Evolutionary conservation across 768 basidiomycete species (phyloP), one percentile per base, ranked within the genome.

Genomic region (Pisolithus orientalis): DNA sequence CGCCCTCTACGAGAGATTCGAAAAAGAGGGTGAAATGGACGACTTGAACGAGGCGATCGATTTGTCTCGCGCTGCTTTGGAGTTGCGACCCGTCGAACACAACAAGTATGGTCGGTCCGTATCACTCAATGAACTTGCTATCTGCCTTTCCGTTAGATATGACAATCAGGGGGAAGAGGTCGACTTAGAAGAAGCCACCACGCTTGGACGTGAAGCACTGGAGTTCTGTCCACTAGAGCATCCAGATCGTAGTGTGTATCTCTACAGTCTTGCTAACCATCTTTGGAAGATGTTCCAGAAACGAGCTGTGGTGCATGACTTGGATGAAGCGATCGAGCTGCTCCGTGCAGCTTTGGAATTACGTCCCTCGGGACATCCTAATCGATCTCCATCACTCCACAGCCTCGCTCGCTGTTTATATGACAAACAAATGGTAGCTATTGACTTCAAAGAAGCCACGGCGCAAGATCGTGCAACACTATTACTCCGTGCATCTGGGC

Each of bases 141-240:
- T 25, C 14, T 44, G 44, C 13, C 25, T 44, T 1, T 13, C 25
- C 7, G 13, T 14, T 8, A 13, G 44, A 27, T 28, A 27, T 14
- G 28, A 27, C 14, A 29, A 13, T 3, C 28, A 44, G 14, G 28
- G 25, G 25, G 25, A 14, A 13, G 6, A 6, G 6, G 25, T 1
- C 6, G 54, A 58, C 54, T 29, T 58, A 7, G 47, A 61, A 25
- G 51, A 59, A 25, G 52, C 55, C 13, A 48, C 59, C 37, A 31
- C 5, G 14, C 44, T n/a, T 7, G 34, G 44, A 24, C 47, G 49
- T 25, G 44, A 50, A 17, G 57, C 55, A 31, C 38, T 61, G 6
- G 27, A 50, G 14, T 38, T 62, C 21, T 11, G 44, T 39, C 39
- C 51, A n/a, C 7, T 37, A 17, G 49, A 47, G 39, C 50, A 57